phyloP scores from a whole-genome alignment of 495 filamentous ascomycete genomes.

The Trichoderma orchidacearum region DNA sequence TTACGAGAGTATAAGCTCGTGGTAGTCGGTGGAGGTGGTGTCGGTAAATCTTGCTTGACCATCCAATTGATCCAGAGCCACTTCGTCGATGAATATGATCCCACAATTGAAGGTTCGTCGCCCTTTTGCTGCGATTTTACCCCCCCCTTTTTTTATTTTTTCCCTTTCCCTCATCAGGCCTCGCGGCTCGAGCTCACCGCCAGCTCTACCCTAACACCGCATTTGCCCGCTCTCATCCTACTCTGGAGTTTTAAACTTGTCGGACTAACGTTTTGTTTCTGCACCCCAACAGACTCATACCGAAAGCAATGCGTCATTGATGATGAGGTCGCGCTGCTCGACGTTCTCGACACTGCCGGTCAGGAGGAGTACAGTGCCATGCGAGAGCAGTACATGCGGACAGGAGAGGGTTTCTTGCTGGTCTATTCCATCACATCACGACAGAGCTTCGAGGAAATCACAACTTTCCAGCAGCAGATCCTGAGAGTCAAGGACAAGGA shows the following conservation, averaged over 20 bases:
- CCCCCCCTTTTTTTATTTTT: no score
- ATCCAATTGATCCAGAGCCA: conserved; percentile 98
- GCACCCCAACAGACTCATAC: conserved; percentile 65
- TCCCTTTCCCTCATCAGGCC: neutral
- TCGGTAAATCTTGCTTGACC: conserved; percentile 97
- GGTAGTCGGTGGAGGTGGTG: conserved; percentile 93
- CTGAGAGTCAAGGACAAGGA: conserved; percentile 97
- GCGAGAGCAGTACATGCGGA: conserved; percentile 99
- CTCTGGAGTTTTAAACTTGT: neutral
- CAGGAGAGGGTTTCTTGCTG: conserved; percentile 92
- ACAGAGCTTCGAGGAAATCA: conserved; percentile 95
- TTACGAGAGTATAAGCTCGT: conserved; percentile 98
- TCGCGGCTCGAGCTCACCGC: neutral
- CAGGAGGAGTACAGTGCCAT: conserved; percentile 99
- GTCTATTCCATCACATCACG: conserved; percentile 97
- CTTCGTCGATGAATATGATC: conserved; percentile 99
- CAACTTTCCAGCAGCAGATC: conserved; percentile 97
- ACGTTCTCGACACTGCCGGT: conserved; percentile 94
- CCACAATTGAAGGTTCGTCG: conserved; percentile 88
- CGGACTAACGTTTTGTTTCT: neutral
- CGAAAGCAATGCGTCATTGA: conserved; percentile 99
- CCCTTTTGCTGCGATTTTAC: neutral
- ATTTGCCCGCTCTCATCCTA: no score
- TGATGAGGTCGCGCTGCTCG: conserved; percentile 91
- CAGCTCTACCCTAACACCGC: no score